Percentiles rank a stretch among this genome's conserved stretches.
Conservation (phyloP, 202 grass and related monocot genomes). For the Alloteropsis angusta region DNA sequence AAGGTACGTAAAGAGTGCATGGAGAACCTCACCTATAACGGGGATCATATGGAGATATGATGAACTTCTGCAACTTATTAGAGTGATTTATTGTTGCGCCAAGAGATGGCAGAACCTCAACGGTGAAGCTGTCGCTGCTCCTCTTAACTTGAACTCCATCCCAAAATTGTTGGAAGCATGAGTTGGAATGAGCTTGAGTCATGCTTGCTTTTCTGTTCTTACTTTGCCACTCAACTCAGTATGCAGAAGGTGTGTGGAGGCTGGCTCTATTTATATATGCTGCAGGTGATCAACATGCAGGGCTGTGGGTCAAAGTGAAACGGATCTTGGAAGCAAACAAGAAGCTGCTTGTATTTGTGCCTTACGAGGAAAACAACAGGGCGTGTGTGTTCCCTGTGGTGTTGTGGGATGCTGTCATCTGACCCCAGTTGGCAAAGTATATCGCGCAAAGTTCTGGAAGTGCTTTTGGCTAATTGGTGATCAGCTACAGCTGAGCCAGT, state of each 20-base stretch:
- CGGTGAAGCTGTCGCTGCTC: slow-evolving; percentile 29
- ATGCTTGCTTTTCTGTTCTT: slow-evolving; percentile 28
- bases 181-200: slow-evolving; percentile 38
- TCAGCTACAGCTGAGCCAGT: not conserved
- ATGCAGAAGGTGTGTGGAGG: slow-evolving; percentile 23
- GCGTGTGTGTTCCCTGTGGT: not conserved
- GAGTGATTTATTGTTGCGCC: slow-evolving; percentile 58
- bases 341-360: slow-evolving; percentile 28
- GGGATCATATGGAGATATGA: slow-evolving; percentile 55
- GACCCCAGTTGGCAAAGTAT: not conserved
- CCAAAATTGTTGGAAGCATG: slow-evolving; percentile 34
- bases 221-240: slow-evolving; percentile 20
- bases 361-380: slow-evolving; percentile 43
- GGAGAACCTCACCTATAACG: slow-evolving; percentile 44
- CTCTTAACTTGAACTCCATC: slow-evolving; percentile 34
- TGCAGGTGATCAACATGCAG: slow-evolving; percentile 29
- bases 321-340: slow-evolving; percentile 29
- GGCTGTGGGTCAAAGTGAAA: slow-evolving; percentile 8
- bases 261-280: slow-evolving; percentile 30
- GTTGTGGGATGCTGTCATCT: slow-evolving; percentile 1
- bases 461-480: slow-evolving; percentile 11
- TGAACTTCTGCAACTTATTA: slow-evolving; percentile 53
- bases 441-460: not conserved
- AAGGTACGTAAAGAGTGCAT: slow-evolving; percentile 1
- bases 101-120: slow-evolving; percentile 60